Base-by-base conservation (phyloP, 1,139 yeast genomes). In the Sugiyamaella neomexicana region DNA sequence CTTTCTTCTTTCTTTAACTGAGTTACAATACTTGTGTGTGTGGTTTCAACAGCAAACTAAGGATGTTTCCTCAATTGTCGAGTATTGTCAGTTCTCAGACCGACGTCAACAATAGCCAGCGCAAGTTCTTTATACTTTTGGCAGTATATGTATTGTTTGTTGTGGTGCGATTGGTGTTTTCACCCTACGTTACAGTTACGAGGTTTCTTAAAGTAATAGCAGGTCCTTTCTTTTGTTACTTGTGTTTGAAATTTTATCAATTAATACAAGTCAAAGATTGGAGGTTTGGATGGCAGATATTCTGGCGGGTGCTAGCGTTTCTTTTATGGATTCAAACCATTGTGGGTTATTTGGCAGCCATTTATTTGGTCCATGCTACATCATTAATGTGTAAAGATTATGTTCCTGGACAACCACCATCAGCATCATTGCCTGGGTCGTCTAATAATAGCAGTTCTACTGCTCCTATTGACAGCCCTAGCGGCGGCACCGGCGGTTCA, bases 241-340 rank as follows among this genome's bases (percentile, higher is more conserved):
- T 46, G n/a, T 46, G 50, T 27, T 38, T 25, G 31, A 38, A 42
- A 5, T 46, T 46, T 27, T 46, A 46, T 38, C 50, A 46, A 27
- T 38, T 37, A 12, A 46, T 46, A 13, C 42, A 46, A 31, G 50
- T 27, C 25, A 46, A 46, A 25, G 13, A 39, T 8, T 46, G 50
- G 50, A 46, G 15, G 27, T 38, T 5, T 34, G 50, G 43, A 8
- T 46, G 50, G 50, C 43, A 37, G 36, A 15, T 46, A 6, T 46
- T 46, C 37, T 46, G 43, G 42, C 34, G 50, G 10, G 37, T 37
- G 2, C 13, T 38, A 2, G 50, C 27, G n/a, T 17, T 46, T 12
- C 15, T 46, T 38, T 17, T 29, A 7, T 46, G 50, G 50, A 16
- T 27, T 10, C 25, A 27, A 10, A 9, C 41, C 7, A 16, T 44